Evolutionary conservation across 1,284 basidiomycete species (phyloP).

Genomic region (Sanghuangporus baumii): DNA sequence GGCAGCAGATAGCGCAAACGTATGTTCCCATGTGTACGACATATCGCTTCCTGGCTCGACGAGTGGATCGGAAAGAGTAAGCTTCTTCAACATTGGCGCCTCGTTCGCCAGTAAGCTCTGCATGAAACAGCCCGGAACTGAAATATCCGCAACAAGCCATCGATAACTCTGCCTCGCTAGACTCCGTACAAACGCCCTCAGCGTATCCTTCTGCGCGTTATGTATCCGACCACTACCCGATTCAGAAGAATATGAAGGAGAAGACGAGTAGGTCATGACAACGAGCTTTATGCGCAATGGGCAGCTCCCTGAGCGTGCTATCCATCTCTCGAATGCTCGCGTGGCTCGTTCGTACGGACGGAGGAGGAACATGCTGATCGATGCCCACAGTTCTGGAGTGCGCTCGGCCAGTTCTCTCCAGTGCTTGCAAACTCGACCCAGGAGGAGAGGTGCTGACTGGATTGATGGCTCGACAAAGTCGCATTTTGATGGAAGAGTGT

Average conservation of each 20-base stretch:
- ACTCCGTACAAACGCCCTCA: constrained; percentile 8
- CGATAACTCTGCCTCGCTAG: constrained; percentile 13
- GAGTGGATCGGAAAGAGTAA: constrained; percentile 6
- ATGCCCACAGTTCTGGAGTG: constrained; percentile 14
- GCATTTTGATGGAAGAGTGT: constrained; percentile 6
- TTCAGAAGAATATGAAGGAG: not conserved
- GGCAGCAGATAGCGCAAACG: constrained; percentile 4
- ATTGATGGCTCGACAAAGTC: constrained; percentile 15
- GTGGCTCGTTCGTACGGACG: constrained; percentile 11
- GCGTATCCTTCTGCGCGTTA: not conserved
- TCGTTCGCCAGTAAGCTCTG: constrained; percentile 4
- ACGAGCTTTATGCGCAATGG: constrained; percentile 13
- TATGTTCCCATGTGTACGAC: constrained; percentile 2
- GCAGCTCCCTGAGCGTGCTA: constrained; percentile 7
- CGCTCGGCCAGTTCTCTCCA: constrained; percentile 8
- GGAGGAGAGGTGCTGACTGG: constrained; percentile 4
- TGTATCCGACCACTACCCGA: not conserved
- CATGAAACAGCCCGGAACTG: constrained; percentile 11
- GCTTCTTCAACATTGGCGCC: constrained; percentile 4
- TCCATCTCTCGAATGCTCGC: constrained; percentile 11
- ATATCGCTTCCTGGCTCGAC: constrained; percentile 1
- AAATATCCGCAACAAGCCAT: constrained; percentile 14
- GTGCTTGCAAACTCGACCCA: constrained; percentile 5
- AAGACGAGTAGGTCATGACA: not conserved
- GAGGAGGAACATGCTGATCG: constrained; percentile 13